Evolutionary conservation across 768 basidiomycete species (phyloP).

Genomic region (Lentinula detonsa): DNA sequence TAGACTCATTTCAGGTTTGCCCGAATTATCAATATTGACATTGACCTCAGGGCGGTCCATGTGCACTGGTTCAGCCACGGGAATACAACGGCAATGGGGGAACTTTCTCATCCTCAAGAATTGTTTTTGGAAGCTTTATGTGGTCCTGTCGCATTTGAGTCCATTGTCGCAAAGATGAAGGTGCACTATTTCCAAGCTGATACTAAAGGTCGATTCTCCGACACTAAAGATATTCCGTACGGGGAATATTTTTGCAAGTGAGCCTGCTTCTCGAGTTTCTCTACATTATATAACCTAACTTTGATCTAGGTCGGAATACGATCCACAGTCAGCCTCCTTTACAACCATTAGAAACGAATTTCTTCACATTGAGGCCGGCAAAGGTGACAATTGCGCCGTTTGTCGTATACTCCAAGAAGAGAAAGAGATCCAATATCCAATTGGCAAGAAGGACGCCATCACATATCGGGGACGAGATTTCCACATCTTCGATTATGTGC

Average conservation of each 20-base stretch:
- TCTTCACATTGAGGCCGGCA: slow-evolving; percentile 13
- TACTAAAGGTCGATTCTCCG: slow-evolving; percentile 17
- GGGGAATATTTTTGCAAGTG: slow-evolving; percentile 58
- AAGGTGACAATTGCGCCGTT: slow-evolving; percentile 44
- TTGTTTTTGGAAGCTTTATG: slow-evolving; percentile 59
- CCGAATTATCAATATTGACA: slow-evolving; percentile 48
- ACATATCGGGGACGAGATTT: slow-evolving; percentile 41
- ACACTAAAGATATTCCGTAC: not conserved
- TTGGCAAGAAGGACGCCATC: slow-evolving; percentile 32
- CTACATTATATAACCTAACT: slow-evolving; percentile 3
- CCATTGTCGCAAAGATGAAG: slow-evolving; percentile 42
- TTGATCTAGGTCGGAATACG: slow-evolving; percentile 41
- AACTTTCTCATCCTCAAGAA: slow-evolving; percentile 59
- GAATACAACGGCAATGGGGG: slow-evolving; percentile 51
- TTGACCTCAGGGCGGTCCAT: slow-evolving; percentile 41
- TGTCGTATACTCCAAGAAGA: slow-evolving; percentile 32
- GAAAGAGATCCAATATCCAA: slow-evolving; percentile 28
- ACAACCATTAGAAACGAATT: slow-evolving; percentile 28
- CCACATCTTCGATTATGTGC: slow-evolving; percentile 58
- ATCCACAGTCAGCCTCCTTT: slow-evolving; percentile 39
- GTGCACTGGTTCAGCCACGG: slow-evolving; percentile 75
- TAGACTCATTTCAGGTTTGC: slow-evolving; percentile 49
- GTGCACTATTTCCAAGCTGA: slow-evolving; percentile 13
- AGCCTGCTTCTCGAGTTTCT: slow-evolving; percentile 6
- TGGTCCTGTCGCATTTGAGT: slow-evolving; percentile 28